phyloP scores from a whole-genome alignment of 2,329 filamentous ascomycete species.

The Aspergillus calidoustus region DNA sequence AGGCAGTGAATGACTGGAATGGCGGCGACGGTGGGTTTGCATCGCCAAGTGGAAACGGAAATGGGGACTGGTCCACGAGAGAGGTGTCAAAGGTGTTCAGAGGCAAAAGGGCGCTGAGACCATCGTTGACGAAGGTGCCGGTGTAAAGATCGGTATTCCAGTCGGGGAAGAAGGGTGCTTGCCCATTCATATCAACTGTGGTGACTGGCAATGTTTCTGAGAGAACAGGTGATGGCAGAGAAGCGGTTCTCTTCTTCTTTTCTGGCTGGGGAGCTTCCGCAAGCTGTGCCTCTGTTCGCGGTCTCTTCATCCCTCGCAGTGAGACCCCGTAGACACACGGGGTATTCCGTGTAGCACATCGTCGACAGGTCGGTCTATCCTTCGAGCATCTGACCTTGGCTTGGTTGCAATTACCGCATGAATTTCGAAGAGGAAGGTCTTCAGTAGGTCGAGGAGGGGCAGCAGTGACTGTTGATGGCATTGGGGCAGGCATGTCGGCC shows the following conservation, averaged over 20 bases:
- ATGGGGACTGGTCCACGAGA: neutral
- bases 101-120: neutral
- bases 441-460: neutral
- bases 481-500: conserved; percentile 2
- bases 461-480: neutral
- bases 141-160: conserved; percentile 1
- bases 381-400: conserved; percentile 18
- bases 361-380: conserved; percentile 15
- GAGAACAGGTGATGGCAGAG: neutral
- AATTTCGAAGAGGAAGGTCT: conserved; percentile 13
- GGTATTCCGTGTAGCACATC: conserved; percentile 7
- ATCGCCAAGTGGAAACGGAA: neutral
- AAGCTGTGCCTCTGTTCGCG: neutral
- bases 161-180: neutral
- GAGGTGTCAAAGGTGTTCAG: neutral
- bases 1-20: neutral
- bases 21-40: neutral
- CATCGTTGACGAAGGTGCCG: neutral
- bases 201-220: neutral
- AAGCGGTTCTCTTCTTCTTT: neutral
- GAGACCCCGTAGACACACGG: conserved; percentile 16
- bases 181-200: neutral
- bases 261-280: neutral
- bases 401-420: conserved; percentile 15
- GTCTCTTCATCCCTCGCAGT: conserved; percentile 14